Evolutionary conservation across 148 eudicot genomes (phyloP), one percentile per base, ranked within the genome.

Genomic region (Vaccinium darrowii): DNA sequence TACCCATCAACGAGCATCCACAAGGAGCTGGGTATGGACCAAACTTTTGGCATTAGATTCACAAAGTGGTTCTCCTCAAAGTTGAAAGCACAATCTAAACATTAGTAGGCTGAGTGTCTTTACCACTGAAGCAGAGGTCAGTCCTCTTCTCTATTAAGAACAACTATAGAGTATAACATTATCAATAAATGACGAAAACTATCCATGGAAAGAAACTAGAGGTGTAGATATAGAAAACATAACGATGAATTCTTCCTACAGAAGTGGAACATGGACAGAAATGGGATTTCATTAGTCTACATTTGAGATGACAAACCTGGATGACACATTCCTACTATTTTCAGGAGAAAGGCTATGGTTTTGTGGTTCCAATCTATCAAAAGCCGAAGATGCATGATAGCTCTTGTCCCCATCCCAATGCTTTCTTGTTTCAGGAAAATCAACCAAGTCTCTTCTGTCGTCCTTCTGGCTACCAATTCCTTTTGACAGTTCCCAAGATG

Each of bases 291-390:
- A 43, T 10, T 74, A 2, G 18, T 47, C 19, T n/a, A 18, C 7
- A n/a, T 23, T 50, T 21, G 15, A 14, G 77, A 9, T 23, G 43
- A 52, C 84, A 77, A 67, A 87, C 87, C 87, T 87, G 83, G 21
- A 82, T 21, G 85, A 74, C 53, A 23, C 49, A 76, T 30, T 77
- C 82, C 74, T 19, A 49, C 54, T 67, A 49, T 56, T 53, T 57
- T 78, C 89, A 82, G 85, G 85, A 30, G 84, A 83, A 23, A 13
- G 85, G 73, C 53, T 78, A 18, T 5, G 58, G 82, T 79, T 79
- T 49, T 74, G 84, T 71, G 36, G 74, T n/a, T 23, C 83, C 73
- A 79, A 36, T 81, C 62, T 87, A 84, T 57, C 72, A 67, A 76
- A 81, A 56, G 21, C 73, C 2, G 85, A 18, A 76, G 81, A 81